A percentile compares a stretch with the other conserved stretches of the same genome.
Evolutionary conservation across 139 green algal species (phyloP).

Genomic region (Chlamydomonas sp.): DNA sequence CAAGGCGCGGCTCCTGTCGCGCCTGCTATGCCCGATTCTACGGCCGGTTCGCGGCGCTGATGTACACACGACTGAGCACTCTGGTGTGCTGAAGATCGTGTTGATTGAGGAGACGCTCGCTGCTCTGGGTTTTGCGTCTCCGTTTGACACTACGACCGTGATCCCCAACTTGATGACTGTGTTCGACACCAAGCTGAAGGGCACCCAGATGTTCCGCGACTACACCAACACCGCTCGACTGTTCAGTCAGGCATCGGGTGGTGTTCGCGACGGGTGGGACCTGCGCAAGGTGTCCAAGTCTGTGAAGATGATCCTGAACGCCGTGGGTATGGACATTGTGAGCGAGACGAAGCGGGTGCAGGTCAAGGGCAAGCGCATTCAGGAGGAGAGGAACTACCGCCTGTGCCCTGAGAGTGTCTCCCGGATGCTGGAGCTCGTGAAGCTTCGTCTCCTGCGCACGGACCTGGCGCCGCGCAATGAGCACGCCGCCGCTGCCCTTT

Average conservation of each 20-base stretch:
- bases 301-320: conserved; percentile 2
- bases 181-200: neutral
- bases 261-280: conserved; percentile 1
- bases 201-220: neutral
- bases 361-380: neutral
- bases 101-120: conserved; percentile 3
- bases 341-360: neutral
- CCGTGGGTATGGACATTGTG: neutral
- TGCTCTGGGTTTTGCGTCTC: neutral
- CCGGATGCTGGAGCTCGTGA: conserved; percentile 10
- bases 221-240: conserved; percentile 1
- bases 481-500: neutral
- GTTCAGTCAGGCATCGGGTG: neutral
- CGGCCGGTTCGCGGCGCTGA: neutral
- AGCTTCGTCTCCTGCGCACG: conserved; percentile 7
- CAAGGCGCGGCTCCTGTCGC: neutral
- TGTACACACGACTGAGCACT: neutral
- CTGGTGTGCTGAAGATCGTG: neutral
- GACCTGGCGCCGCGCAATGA: neutral
- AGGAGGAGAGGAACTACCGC: neutral
- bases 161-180: conserved; percentile 1
- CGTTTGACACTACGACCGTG: conserved; percentile 5
- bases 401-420: neutral
- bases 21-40: neutral
- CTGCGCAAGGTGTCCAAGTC: neutral